phyloP scores from a whole-genome alignment of 352 stramenopile genomes.

The Phytopythium vexans region DNA sequence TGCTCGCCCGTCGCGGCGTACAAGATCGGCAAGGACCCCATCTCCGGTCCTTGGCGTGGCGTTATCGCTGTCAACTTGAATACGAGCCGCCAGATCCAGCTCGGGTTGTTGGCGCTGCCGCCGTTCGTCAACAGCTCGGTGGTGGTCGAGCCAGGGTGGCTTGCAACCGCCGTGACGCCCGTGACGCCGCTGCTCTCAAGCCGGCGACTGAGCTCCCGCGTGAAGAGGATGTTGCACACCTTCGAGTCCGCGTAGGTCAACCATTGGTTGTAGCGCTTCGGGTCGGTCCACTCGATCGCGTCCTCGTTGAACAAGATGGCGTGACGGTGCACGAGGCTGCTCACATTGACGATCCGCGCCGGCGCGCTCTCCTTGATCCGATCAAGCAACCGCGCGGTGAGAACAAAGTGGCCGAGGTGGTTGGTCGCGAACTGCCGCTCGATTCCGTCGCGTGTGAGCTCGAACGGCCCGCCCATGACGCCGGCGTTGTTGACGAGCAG shows the following conservation, averaged over 20 bases:
- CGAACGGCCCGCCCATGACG: slow-evolving; percentile 36
- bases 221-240: slow-evolving; percentile 58
- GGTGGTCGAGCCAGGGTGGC: slow-evolving; percentile 33
- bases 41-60: slow-evolving; percentile 19
- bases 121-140: slow-evolving; percentile 32
- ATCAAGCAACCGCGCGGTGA: slow-evolving; percentile 42
- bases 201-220: slow-evolving; percentile 34
- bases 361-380: slow-evolving; percentile 21
- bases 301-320: slow-evolving; percentile 22
- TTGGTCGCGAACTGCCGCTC: slow-evolving; percentile 70
- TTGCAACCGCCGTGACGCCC: slow-evolving; percentile 19
- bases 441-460: slow-evolving; percentile 32
- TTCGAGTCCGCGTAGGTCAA: slow-evolving; percentile 50
- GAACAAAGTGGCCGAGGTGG: slow-evolving; percentile 53
- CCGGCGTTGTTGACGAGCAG: slow-evolving; percentile 71
- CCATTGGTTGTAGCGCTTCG: slow-evolving; percentile 29
- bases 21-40: slow-evolving; percentile 40
- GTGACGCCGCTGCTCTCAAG: slow-evolving; percentile 19
- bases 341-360: slow-evolving; percentile 43
- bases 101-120: slow-evolving; percentile 16
- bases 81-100: slow-evolving; percentile 19
- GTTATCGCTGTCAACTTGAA: slow-evolving; percentile 22
- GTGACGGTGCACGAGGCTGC: slow-evolving; percentile 33
- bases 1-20: slow-evolving; percentile 29
- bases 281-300: slow-evolving; percentile 14